A percentile compares a stretch with the other conserved stretches of the same genome.
phyloP scores from a whole-genome alignment of 2,329 filamentous ascomycete species.

The Aureobasidium sp. region DNA sequence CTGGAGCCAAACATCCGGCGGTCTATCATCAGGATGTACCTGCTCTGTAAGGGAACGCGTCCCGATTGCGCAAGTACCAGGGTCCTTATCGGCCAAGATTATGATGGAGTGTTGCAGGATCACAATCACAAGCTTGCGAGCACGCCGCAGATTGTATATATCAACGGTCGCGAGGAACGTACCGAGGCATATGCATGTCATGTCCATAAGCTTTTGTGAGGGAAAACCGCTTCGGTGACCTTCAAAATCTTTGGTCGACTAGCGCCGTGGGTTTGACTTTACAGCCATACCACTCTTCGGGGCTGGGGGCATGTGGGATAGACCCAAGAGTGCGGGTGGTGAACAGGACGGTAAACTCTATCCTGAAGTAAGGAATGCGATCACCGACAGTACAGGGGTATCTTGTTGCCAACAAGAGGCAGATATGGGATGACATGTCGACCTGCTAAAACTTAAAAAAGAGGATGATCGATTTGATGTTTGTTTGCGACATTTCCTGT shows the following conservation, averaged over 20 bases:
- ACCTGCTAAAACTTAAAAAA: neutral
- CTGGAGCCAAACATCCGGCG: neutral
- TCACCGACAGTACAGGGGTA: neutral
- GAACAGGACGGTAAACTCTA: slow-evolving; percentile 4
- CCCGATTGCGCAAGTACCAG: neutral
- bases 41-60: neutral
- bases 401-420: neutral
- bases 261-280: neutral
- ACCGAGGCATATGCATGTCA: neutral
- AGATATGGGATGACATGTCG: neutral
- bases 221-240: neutral
- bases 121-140: neutral
- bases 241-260: neutral
- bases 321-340: neutral
- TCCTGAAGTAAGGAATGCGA: neutral
- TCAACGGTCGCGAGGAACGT: neutral
- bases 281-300: neutral
- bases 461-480: neutral
- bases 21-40: neutral
- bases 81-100: neutral
- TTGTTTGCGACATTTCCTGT: neutral
- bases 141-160: neutral
- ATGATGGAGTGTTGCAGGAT: neutral
- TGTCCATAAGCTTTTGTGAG: slow-evolving; percentile 2
- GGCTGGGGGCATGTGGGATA: neutral